Evolutionary conservation across 2,329 filamentous ascomycete genomes (phyloP).

Genomic region (Lecanosticta acicola): DNA sequence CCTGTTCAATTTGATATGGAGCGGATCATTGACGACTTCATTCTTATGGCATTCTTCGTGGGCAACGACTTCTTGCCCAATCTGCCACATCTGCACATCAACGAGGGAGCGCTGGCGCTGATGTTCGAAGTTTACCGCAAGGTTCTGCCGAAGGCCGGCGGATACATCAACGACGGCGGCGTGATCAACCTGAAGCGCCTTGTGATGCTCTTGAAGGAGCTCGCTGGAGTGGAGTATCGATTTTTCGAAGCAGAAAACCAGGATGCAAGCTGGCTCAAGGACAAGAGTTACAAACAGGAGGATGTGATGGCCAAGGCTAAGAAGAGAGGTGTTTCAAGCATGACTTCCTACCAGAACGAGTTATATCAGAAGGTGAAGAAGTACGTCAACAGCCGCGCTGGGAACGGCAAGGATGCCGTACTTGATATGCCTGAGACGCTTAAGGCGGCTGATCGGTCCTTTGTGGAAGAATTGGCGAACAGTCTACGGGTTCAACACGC

Average conservation of each 20-base stretch:
- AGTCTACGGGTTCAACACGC: constrained; percentile 62
- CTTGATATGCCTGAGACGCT: constrained; percentile 69
- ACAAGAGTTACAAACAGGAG: constrained; percentile 69
- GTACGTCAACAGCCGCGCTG: constrained; percentile 66
- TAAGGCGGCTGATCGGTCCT: constrained; percentile 82
- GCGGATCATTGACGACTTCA: constrained; percentile 96
- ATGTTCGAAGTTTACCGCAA: constrained; percentile 98
- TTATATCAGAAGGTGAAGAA: constrained; percentile 77
- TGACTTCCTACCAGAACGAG: constrained; percentile 74
- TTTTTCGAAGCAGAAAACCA: constrained; percentile 87
- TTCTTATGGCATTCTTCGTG: constrained; percentile 98
- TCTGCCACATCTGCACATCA: constrained; percentile 92
- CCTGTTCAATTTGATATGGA: constrained; percentile 81
- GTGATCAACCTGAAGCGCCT: constrained; percentile 83
- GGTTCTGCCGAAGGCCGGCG: constrained; percentile 76
- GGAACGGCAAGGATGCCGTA: constrained; percentile 45
- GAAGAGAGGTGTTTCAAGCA: constrained; percentile 59
- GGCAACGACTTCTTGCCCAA: constrained; percentile 99
- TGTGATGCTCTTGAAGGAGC: constrained; percentile 69
- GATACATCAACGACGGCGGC: constrained; percentile 94
- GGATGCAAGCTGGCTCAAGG: constrained; percentile 86
- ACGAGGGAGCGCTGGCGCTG: constrained; percentile 89
- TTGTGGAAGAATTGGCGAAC: constrained; percentile 79
- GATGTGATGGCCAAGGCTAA: constrained; percentile 59
- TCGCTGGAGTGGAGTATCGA: constrained; percentile 83